Base-by-base conservation (phyloP, 192 early-diverging fungal species). In the Chytriomyces hyalinus region DNA sequence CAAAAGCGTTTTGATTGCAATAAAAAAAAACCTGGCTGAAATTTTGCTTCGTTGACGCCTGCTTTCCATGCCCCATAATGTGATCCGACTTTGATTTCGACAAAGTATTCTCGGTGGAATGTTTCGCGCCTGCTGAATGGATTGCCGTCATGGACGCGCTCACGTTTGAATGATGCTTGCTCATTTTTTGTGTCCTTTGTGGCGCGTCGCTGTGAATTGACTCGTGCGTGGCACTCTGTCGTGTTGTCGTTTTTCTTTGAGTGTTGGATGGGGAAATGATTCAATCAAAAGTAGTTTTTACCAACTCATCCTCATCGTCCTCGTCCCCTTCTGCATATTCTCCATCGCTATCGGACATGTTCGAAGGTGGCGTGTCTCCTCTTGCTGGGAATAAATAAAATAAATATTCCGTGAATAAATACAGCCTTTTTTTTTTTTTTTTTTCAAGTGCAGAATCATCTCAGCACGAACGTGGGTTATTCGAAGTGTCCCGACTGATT, bases 311-410 rank as follows among this genome's bases (percentile, higher is more conserved):
- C 45, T 76, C 82, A 72, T 83, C 82, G 10, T 82, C 84, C 44
- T 74, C 76, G n/a, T 71, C 78, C n/a, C 78, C 84, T 5, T 87
- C 72, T 24, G 80, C 83, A 49, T 86, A 86, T n/a, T 84, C 86
- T 15, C 82, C 84, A 11, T 86, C 84, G 51, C 82, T 80, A 10
- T 81, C 80, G 8, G 84, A 80, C 61, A 87, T 66, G 49, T 81
- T 81, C 11, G 84, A 84, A 8, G 86, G 86, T 1, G 84, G 86
- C 4, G 76, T 84, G 71, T 87, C 86, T 4, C 86, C 86, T 68
- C 83, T 50, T 5, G 65, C 67, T 75, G 46, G 13, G 15, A 45
- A 10, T 36, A 36, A 36, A 36, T 36, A 36, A n/a, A 22, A n/a
- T 50, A 66, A 22, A 11, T 17, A 65, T 26, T 20, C 64, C 24